These are phyloP conservation scores for Populus simonii DNA, from an alignment of 345 rosid species.

Conservation along the genomic window DNA sequence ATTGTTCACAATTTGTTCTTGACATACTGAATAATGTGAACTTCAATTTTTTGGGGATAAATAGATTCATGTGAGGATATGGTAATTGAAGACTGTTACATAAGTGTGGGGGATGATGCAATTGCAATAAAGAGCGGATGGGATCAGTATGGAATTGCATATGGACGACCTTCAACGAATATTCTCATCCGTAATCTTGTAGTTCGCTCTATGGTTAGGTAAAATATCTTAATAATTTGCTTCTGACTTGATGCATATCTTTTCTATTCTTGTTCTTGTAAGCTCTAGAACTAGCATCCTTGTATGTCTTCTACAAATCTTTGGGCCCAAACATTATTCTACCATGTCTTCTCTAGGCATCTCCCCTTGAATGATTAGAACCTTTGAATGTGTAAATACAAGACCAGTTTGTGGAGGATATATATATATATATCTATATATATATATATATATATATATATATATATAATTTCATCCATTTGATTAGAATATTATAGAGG, in stretches of 20 bases:
- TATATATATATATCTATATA: too few species aligned
- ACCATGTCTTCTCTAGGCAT: background rate
- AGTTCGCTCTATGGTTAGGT: conserved; percentile 96
- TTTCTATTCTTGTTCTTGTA: background rate
- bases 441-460: background rate
- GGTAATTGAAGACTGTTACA: conserved; percentile 92
- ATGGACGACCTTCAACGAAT: conserved; percentile 75
- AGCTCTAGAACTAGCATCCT: too few species aligned
- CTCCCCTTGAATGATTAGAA: background rate
- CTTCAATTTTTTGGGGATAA: conserved; percentile 3
- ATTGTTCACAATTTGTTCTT: conserved; percentile 1
- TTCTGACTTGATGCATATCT: background rate
- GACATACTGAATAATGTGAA: conserved; percentile 4
- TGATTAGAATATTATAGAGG: background rate
- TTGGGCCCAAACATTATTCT: too few species aligned
- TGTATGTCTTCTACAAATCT: too few species aligned
- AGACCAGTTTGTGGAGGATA: background rate
- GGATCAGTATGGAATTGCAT: conserved; percentile 96
- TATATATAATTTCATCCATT: background rate
- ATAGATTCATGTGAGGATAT: conserved; percentile 93
- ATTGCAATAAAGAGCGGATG: conserved; percentile 97
- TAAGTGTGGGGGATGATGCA: conserved; percentile 95
- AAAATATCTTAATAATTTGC: conserved; percentile 16
- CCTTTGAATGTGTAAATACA: background rate
- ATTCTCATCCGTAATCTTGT: conserved; percentile 81